These are phyloP conservation scores for Cordyceps militaris DNA, from an alignment of 2,329 filamentous ascomycete species.

Conservation along the genomic window DNA sequence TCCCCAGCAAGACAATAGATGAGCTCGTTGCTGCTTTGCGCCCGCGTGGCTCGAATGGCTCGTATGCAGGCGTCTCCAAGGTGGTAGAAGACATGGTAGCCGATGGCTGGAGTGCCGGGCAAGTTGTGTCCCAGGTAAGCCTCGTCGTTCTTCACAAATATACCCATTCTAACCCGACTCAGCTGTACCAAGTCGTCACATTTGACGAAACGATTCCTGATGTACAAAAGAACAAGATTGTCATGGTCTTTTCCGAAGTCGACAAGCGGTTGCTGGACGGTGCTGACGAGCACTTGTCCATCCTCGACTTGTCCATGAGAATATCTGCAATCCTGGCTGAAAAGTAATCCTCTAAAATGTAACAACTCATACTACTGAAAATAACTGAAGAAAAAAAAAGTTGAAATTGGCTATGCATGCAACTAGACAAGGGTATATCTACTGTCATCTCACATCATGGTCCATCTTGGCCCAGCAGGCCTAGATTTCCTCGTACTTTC, in stretches of 20 bases:
- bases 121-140: constrained; percentile 71
- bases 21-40: constrained; percentile 68
- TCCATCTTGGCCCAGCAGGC: constrained; percentile 37
- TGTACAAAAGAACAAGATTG: constrained; percentile 82
- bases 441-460: constrained; percentile 13
- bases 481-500: constrained; percentile 45
- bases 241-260: constrained; percentile 82
- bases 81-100: constrained; percentile 87
- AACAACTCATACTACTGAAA: neutral
- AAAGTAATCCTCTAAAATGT: constrained; percentile 20
- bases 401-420: constrained; percentile 1
- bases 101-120: constrained; percentile 92
- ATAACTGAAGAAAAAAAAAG: neutral
- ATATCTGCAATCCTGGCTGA: constrained; percentile 66
- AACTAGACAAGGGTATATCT: constrained; percentile 11
- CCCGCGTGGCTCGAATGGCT: constrained; percentile 54
- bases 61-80: constrained; percentile 68
- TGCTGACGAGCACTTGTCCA: constrained; percentile 86
- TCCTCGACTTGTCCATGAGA: constrained; percentile 76
- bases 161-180: constrained; percentile 14
- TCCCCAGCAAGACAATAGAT: constrained; percentile 69
- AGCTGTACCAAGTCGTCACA: constrained; percentile 77
- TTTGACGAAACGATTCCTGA: constrained; percentile 80
- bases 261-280: constrained; percentile 94
- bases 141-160: neutral